Evolutionary conservation across 148 eudicot species (phyloP).

Genomic region (Tetragonia tetragonoides): DNA sequence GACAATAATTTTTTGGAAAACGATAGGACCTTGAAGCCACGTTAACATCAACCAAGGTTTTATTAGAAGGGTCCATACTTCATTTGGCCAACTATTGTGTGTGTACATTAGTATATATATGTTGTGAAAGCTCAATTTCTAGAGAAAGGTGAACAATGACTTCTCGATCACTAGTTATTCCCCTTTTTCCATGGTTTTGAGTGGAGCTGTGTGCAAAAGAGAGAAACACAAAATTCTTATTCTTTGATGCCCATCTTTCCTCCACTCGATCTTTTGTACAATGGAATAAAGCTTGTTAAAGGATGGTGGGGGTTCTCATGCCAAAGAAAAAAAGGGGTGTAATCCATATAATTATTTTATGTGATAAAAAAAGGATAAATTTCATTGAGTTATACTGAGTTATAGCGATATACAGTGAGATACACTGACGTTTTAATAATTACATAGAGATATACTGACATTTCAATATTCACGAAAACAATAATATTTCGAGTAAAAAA

Average conservation of each 20-base stretch:
- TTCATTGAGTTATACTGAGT: no score
- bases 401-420: no score
- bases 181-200: conserved; percentile 5
- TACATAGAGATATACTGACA: no score
- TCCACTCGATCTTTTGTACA: conserved; percentile 27
- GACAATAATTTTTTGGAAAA: background rate
- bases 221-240: conserved; percentile 31
- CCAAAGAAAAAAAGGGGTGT: background rate
- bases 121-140: conserved; percentile 9
- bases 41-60: background rate
- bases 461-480: no score
- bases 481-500: no score
- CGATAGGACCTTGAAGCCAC: background rate
- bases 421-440: no score
- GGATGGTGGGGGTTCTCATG: conserved; percentile 10
- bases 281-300: conserved; percentile 31
- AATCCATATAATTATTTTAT: background rate
- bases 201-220: conserved; percentile 32
- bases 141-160: conserved; percentile 21
- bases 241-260: conserved; percentile 39
- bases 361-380: background rate
- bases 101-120: background rate
- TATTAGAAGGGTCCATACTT: background rate
- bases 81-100: background rate
- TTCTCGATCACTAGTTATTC: conserved; percentile 4